Percentiles rank a stretch among this genome's conserved stretches.
phyloP scores from a whole-genome alignment of 2,329 filamentous ascomycete genomes.

The Elsinoe necatrix region DNA sequence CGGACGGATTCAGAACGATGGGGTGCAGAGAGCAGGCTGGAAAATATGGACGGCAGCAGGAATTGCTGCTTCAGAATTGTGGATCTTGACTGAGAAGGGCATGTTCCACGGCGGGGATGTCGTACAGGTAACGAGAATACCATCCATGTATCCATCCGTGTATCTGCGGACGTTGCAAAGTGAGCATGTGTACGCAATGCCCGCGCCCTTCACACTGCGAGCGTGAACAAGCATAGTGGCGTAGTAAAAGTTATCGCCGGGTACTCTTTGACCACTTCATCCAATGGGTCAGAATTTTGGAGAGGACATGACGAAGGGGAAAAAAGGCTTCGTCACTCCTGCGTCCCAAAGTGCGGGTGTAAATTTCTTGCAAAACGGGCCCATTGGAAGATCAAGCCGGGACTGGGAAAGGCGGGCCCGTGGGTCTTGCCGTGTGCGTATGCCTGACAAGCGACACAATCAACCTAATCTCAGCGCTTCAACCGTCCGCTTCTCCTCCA shows the following conservation, averaged over 20 bases:
- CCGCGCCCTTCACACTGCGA: background rate
- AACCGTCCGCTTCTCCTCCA: conserved; percentile 10
- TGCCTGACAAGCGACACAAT: conserved; percentile 9
- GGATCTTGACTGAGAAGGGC: background rate
- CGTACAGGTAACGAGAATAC: background rate
- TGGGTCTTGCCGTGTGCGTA: background rate
- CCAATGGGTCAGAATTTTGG: background rate
- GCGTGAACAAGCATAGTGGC: background rate
- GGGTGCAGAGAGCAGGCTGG: conserved; percentile 3
- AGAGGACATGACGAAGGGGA: background rate
- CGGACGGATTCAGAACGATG: conserved; percentile 8
- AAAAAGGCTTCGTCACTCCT: background rate
- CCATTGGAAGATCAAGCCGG: background rate
- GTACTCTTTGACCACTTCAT: background rate
- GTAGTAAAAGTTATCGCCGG: background rate
- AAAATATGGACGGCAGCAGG: background rate
- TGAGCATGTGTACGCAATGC: background rate
- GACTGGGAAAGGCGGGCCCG: background rate
- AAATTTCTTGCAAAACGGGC: conserved; percentile 5
- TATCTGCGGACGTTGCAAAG: background rate
- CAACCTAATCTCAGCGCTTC: conserved; percentile 13
- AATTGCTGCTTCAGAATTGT: conserved; percentile 10
- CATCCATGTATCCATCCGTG: too few relatives aligned
- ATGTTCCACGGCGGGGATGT: background rate
- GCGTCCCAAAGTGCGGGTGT: too few relatives aligned